Evolutionary conservation across 75 land plant species (phyloP).

Genomic region (Larix kaempferi): DNA sequence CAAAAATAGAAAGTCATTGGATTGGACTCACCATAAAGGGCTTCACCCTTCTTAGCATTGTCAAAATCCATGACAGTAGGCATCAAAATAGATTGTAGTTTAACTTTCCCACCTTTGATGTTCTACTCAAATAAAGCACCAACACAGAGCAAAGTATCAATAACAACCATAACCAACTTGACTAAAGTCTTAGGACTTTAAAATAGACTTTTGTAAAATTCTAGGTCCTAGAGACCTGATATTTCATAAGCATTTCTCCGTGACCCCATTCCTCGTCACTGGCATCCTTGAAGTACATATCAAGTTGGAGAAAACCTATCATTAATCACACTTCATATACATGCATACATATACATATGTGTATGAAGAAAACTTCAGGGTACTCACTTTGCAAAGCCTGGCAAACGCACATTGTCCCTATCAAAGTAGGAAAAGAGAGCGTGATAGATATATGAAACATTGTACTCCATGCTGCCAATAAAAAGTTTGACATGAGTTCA

Average conservation of each 20-base stretch:
- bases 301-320: neutral
- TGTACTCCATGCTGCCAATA: conserved; percentile 86
- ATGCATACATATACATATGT: no score
- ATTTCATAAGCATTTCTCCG: conserved; percentile 84
- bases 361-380: no score
- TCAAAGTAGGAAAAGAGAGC: conserved; percentile 90
- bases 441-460: conserved; percentile 85
- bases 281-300: conserved; percentile 84
- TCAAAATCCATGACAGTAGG: conserved; percentile 69
- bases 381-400: conserved; percentile 81
- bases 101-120: conserved; percentile 79
- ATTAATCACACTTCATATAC: no score
- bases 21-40: conserved; percentile 61
- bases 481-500: no score
- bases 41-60: conserved; percentile 83
- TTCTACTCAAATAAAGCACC: conserved; percentile 35
- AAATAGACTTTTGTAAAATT: no score
- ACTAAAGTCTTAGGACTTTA: no score
- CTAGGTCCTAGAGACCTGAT: conserved; percentile 50
- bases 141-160: no score
- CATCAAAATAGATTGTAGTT: conserved; percentile 61
- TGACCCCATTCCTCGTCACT: conserved; percentile 89
- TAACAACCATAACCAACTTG: no score
- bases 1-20: no score
- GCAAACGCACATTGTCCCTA: conserved; percentile 82